phyloP scores from a whole-genome alignment of 78 protist genomes.

The Tieghemostelium lacteum region DNA sequence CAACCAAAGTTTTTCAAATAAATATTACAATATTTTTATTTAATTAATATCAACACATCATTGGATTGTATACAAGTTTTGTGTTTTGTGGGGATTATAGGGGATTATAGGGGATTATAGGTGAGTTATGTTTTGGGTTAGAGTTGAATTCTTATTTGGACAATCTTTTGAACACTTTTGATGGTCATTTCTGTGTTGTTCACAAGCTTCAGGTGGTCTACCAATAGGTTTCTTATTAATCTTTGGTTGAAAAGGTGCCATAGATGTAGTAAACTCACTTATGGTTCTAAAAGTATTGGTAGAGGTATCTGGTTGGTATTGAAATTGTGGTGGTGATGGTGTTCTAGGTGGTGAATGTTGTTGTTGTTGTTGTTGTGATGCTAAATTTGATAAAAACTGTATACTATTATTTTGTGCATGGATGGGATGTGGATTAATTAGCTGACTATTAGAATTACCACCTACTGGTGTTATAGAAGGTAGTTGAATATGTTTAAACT shows the following conservation, averaged over 20 bases:
- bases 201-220: conserved; percentile 69
- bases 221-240: conserved; percentile 67
- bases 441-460: too few species aligned
- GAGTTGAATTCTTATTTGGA: conserved; percentile 28
- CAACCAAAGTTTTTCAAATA: too few species aligned
- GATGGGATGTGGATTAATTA: too few species aligned
- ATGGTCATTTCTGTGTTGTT: conserved; percentile 44
- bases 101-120: too few species aligned
- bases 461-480: too few species aligned
- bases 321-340: conserved; percentile 11
- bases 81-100: too few species aligned
- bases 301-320: conserved; percentile 5
- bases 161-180: conserved; percentile 63
- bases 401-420: too few species aligned
- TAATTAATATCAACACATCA: too few species aligned
- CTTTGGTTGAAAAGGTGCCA: conserved; percentile 16
- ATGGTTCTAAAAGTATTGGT: neutral
- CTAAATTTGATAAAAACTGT: neutral
- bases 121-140: too few species aligned
- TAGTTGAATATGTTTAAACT: too few species aligned
- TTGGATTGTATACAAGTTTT: too few species aligned
- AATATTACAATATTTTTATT: too few species aligned
- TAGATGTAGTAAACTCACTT: conserved; percentile 11
- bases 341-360: neutral
- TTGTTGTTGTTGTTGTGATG: conserved; percentile 8